Evolutionary conservation across 495 filamentous ascomycete genomes (phyloP), one percentile per base, ranked within the genome.

Genomic region (Haplographium delicatum): DNA sequence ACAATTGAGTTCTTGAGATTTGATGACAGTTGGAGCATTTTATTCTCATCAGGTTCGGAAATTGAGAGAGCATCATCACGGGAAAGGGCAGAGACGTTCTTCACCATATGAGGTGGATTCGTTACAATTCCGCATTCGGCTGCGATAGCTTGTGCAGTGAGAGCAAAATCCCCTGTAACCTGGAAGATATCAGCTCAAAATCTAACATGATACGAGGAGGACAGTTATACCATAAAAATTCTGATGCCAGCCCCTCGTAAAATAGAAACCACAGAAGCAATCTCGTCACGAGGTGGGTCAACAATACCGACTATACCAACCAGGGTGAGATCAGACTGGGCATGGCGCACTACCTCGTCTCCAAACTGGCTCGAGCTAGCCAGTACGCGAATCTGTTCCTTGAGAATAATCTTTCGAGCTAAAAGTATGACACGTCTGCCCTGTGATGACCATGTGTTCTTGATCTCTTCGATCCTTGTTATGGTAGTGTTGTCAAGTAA

Each of bases 91-190:
- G 63, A 62, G 27, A 72, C 60, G 26, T 64, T 58, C 34, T 73
- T 67, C 19, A 35, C 53, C 33, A 61, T 31, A 25, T 55, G 28
- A 8, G 57, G 47, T 9, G 61, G 67, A 53, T 61, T 70, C 20
- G 73, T 81, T 53, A 83, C 73, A 60, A 88, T 88, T 10, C 82
- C 82, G 54, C 80, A 81, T 18, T 85, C 75, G 3, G 68, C 63
- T 4, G 83, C 83, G 50, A 89, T 87, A 2, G 84, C 81, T 52
- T 78, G 72, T 0, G 83, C 84, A 1, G 85, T 89, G 18, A 85
- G 70, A 9, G 80, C 79, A 54, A 83, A 84, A 60, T 90, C 85
- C 26, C 86, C 85, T 20, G 85, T 89, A n/a, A 82, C 79, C 58
- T 61, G 19, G 9, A 25, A 35, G 61, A 68, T 46, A 11, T 56